Conservation (phyloP, 2,329 filamentous ascomycete species). For the Trichoderma sp. region DNA sequence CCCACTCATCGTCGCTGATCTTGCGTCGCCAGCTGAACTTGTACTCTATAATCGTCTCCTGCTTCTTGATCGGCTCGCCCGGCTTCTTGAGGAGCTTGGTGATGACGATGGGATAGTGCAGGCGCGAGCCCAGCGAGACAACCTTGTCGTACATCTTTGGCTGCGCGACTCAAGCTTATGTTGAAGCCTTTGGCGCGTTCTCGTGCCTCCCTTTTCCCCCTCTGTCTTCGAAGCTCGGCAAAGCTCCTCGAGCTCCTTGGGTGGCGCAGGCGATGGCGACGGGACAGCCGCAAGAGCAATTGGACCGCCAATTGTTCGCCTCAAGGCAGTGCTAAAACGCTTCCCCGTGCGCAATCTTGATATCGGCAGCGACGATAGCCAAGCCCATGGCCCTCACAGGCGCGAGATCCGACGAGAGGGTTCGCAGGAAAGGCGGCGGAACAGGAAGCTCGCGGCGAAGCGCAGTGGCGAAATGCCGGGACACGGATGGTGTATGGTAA, state of each 20-base stretch:
- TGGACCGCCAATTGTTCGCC: constrained; percentile 7
- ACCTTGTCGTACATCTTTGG: constrained; percentile 44
- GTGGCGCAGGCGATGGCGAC: constrained; percentile 19
- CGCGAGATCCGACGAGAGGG: background rate
- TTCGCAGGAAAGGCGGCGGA: background rate
- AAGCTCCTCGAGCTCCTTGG: constrained; percentile 17
- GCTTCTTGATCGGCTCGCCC: constrained; percentile 73
- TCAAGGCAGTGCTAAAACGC: constrained; percentile 36
- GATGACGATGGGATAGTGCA: constrained; percentile 93
- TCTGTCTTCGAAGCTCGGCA: background rate
- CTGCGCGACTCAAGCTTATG: constrained; percentile 1
- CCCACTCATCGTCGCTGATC: constrained; percentile 66
- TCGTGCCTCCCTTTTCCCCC: background rate
- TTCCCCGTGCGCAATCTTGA: constrained; percentile 40
- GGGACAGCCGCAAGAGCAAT: constrained; percentile 17
- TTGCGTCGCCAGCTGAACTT: constrained; percentile 78
- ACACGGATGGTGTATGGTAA: too few relatives aligned
- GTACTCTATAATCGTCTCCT: constrained; percentile 83
- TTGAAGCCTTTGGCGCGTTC: constrained; percentile 16
- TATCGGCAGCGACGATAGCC: constrained; percentile 34
- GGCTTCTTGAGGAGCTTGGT: constrained; percentile 77
- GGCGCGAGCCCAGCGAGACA: constrained; percentile 59
- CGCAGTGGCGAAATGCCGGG: background rate
- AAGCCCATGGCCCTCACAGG: constrained; percentile 43
- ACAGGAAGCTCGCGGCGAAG: background rate